Evolutionary conservation across 345 rosid genomes (phyloP).

Genomic region (Zanthoxylum bungeanum): DNA sequence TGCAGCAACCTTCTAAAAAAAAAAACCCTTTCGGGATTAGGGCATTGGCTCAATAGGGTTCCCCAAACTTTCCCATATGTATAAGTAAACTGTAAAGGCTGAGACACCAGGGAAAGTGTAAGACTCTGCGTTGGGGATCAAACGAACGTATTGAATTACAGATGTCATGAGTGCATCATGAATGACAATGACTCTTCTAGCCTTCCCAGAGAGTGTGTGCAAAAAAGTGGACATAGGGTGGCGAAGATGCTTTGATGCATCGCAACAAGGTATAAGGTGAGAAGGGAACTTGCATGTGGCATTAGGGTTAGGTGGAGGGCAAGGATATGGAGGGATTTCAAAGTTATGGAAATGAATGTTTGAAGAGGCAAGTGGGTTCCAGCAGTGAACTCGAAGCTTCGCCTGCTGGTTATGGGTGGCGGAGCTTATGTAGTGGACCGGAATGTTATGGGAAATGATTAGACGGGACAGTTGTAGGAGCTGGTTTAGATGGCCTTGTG

Average conservation of each 20-base stretch:
- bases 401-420: slow-evolving; percentile 47
- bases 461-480: slow-evolving; percentile 52
- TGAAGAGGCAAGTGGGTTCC: slow-evolving; percentile 17
- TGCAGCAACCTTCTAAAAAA: slow-evolving; percentile 43
- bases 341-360: slow-evolving; percentile 37
- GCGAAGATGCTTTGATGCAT: slow-evolving; percentile 28
- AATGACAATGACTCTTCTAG: slow-evolving; percentile 31
- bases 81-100: slow-evolving; percentile 28
- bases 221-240: slow-evolving; percentile 24
- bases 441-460: slow-evolving; percentile 29
- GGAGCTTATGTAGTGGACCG: slow-evolving; percentile 40
- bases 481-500: slow-evolving; percentile 57
- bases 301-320: slow-evolving; percentile 33
- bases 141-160: slow-evolving; percentile 31
- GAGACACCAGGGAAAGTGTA: slow-evolving; percentile 45
- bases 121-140: slow-evolving; percentile 30
- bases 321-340: slow-evolving; percentile 27
- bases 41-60: not conserved
- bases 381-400: slow-evolving; percentile 31
- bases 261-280: slow-evolving; percentile 38
- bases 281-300: slow-evolving; percentile 38
- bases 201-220: slow-evolving; percentile 18
- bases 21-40: slow-evolving; percentile 22
- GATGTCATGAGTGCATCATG: slow-evolving; percentile 46
- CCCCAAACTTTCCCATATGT: slow-evolving; percentile 18